Evolutionary conservation across 805 yeast species (phyloP), one percentile per base, ranked within the genome.

Genomic region (Monosporozyma aerobia): DNA sequence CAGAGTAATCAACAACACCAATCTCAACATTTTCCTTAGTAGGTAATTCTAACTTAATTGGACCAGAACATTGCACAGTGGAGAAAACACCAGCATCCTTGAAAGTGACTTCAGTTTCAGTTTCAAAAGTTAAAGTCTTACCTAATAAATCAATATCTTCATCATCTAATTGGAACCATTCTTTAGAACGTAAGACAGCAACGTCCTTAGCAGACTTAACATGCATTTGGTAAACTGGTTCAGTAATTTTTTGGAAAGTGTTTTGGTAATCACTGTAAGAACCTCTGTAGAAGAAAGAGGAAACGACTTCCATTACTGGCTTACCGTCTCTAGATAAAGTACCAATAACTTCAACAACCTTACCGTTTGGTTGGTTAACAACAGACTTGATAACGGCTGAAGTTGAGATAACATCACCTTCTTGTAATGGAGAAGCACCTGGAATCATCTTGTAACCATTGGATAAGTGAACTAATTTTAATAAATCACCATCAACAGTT

Each of bases 271-370:
- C 99, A 37, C 67, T 66, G 77, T 92, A 94, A 52, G 76, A 77
- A 60, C 99, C 99, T 71, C 99, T 82, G 83, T 92, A 94, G 75
- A 94, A 87, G 83, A 94, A 94, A 60, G 90, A 86, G 47, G 98
- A 90, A 33, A 85, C 83, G 54, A 94, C 97, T 70, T 92, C 96
- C 89, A 94, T 81, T 25, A 94, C 94, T 49, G 96, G 85, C 57
- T 74, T 67, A 53, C 81, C 82, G 33, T 81, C 88, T 70, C 95
- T 83, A 63, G 79, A 77, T 59, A 94, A 78, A 45, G 92, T 82
- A 61, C 98, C 99, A 60, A 85, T 81, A 63, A 94, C 99, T 71
- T 90, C 96, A 52, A 94, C 98, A 69, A 88, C 80, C 77, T 94
- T 94, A 66, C 99, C 99, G 52, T 88, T 83, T 48, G 92, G 83